Percentiles rank a stretch among this genome's conserved stretches.
phyloP scores from a whole-genome alignment of 1,284 basidiomycete genomes.

The Puccinia polysora region DNA sequence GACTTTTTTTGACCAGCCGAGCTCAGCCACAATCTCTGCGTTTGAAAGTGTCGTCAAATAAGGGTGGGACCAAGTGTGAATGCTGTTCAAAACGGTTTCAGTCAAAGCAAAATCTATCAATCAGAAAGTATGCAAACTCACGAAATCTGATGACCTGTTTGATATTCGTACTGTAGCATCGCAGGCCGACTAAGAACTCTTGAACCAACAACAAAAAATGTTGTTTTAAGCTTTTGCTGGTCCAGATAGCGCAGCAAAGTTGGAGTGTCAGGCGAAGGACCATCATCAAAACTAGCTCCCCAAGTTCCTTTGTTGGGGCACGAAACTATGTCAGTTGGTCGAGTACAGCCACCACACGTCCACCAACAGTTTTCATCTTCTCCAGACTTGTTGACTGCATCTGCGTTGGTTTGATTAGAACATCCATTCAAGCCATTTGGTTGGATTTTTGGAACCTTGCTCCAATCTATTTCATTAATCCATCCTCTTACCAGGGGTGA shows the following conservation, averaged over 20 bases:
- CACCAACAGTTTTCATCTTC: constrained; percentile 68
- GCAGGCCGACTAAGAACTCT: constrained; percentile 74
- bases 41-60: constrained; percentile 74
- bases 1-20: constrained; percentile 68
- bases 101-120: constrained; percentile 51
- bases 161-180: constrained; percentile 76
- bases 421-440: constrained; percentile 62
- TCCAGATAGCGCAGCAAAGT: constrained; percentile 65
- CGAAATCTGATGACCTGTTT: constrained; percentile 54
- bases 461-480: constrained; percentile 58
- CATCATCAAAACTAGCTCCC: constrained; percentile 57
- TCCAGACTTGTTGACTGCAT: constrained; percentile 58
- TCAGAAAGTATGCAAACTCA: constrained; percentile 17
- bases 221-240: constrained; percentile 65
- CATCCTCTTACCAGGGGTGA: constrained; percentile 67
- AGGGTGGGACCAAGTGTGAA: constrained; percentile 58
- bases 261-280: constrained; percentile 43
- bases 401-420: constrained; percentile 58
- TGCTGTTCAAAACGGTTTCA: constrained; percentile 48
- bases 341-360: constrained; percentile 75
- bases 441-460: constrained; percentile 57
- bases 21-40: constrained; percentile 81
- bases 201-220: constrained; percentile 90
- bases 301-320: constrained; percentile 77
- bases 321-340: constrained; percentile 66